phyloP scores from a whole-genome alignment of 352 stramenopile species.

The Pythium folliculosum region DNA sequence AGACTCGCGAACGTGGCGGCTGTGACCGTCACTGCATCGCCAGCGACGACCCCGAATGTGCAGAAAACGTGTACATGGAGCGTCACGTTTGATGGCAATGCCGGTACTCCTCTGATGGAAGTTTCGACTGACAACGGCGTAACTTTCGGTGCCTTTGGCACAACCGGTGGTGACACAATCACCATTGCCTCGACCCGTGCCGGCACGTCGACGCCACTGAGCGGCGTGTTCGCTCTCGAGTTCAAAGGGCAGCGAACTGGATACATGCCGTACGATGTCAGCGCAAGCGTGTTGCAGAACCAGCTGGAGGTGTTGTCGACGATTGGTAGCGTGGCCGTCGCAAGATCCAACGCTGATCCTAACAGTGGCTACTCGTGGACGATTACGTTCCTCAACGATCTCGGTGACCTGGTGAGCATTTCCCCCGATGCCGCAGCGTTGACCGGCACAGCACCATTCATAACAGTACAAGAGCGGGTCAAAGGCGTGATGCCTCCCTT shows the following conservation, averaged over 20 bases:
- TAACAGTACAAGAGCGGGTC: conserved; percentile 69
- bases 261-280: conserved; percentile 89
- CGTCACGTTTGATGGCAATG: conserved; percentile 95
- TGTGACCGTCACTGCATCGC: conserved; percentile 81
- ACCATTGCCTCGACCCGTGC: conserved; percentile 37
- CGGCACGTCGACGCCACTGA: conserved; percentile 58
- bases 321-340: conserved; percentile 88
- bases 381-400: conserved; percentile 91
- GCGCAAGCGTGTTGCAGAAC: conserved; percentile 84
- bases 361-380: conserved; percentile 94
- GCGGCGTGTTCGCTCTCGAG: conserved; percentile 86
- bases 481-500: conserved; percentile 90
- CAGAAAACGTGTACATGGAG: conserved; percentile 87
- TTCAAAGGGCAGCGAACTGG: conserved; percentile 90
- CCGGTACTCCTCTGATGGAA: conserved; percentile 68
- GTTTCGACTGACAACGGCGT: conserved; percentile 46
- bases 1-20: conserved; percentile 87
- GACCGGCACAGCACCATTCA: conserved; percentile 86
- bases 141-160: conserved; percentile 39
- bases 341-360: conserved; percentile 81
- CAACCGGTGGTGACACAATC: conserved; percentile 48
- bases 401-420: conserved; percentile 84
- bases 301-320: conserved; percentile 90
- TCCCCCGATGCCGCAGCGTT: conserved; percentile 81
- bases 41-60: conserved; percentile 38